These are phyloP conservation scores for Stagonosporopsis vannaccii DNA, from an alignment of 2,329 filamentous ascomycete genomes.

Conservation along the genomic window DNA sequence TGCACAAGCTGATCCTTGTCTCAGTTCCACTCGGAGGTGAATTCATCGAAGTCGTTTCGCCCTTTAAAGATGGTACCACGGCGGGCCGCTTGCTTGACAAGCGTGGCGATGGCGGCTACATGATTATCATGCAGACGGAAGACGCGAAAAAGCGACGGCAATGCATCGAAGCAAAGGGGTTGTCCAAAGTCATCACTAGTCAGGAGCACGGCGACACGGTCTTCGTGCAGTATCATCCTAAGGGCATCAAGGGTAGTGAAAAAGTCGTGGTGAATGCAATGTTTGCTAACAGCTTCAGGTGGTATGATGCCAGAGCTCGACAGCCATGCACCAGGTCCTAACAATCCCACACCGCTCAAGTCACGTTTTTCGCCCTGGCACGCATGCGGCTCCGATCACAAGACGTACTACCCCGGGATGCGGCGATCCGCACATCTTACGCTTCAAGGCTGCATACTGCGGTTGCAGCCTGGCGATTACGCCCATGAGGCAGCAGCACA, in stretches of 20 bases:
- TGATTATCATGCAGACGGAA: constrained; percentile 58
- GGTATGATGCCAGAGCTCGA: constrained; percentile 56
- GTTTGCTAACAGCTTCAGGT: constrained; percentile 31
- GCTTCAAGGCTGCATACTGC: constrained; percentile 46
- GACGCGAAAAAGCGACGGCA: constrained; percentile 49
- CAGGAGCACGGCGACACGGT: constrained; percentile 45
- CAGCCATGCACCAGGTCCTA: constrained; percentile 43
- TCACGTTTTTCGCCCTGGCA: constrained; percentile 56
- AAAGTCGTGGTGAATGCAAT: neutral
- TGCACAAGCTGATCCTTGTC: neutral
- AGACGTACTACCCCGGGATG: constrained; percentile 49
- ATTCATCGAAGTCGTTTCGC: constrained; percentile 54
- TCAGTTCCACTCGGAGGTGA: constrained; percentile 54
- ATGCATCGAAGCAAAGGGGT: constrained; percentile 46
- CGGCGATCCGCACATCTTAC: constrained; percentile 45
- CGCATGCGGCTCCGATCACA: constrained; percentile 50
- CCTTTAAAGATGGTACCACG: constrained; percentile 48
- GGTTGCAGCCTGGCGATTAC: constrained; percentile 48
- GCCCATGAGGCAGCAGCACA: constrained; percentile 48
- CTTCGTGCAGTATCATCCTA: constrained; percentile 56
- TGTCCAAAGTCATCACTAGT: constrained; percentile 50
- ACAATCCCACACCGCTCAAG: constrained; percentile 50
- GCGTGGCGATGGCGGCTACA: constrained; percentile 56
- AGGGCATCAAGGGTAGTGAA: constrained; percentile 49
- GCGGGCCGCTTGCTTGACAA: constrained; percentile 53